These are phyloP conservation scores for Corniculantispora saksenae DNA, from an alignment of 2,329 filamentous ascomycete species.

Conservation along the genomic window DNA sequence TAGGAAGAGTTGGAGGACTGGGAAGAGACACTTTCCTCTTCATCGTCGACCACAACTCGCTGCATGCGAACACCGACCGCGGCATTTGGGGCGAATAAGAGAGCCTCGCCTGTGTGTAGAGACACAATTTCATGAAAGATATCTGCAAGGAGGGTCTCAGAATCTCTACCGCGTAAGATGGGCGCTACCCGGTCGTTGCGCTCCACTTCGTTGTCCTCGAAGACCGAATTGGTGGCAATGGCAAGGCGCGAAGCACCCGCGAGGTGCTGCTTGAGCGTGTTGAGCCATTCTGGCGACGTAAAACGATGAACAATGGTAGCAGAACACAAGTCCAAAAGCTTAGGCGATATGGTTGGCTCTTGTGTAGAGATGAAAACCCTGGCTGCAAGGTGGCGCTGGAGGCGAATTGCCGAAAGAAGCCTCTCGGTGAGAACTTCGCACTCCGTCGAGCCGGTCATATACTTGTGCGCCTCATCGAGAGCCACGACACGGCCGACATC, in stretches of 20 bases:
- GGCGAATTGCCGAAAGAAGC: constrained; percentile 61
- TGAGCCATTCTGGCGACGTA: constrained; percentile 62
- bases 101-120: constrained; percentile 46
- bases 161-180: not conserved
- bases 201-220: not conserved
- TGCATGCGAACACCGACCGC: constrained; percentile 33
- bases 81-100: constrained; percentile 49
- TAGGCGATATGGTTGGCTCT: constrained; percentile 68
- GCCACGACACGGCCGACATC: constrained; percentile 60
- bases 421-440: constrained; percentile 58
- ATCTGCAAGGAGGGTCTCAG: constrained; percentile 22
- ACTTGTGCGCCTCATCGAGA: constrained; percentile 76
- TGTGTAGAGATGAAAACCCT: constrained; percentile 71
- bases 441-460: constrained; percentile 58
- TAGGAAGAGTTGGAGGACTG: not conserved
- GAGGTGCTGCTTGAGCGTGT: constrained; percentile 41
- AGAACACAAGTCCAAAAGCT: constrained; percentile 67
- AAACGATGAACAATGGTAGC: constrained; percentile 70
- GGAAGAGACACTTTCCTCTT: not conserved
- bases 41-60: not conserved
- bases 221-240: not conserved
- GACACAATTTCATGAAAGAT: constrained; percentile 45
- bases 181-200: not conserved
- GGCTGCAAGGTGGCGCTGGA: constrained; percentile 67
- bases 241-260: constrained; percentile 29